These are phyloP conservation scores for Cordyceps tenuipes DNA, from an alignment of 2,329 filamentous ascomycete species.

Conservation along the genomic window DNA sequence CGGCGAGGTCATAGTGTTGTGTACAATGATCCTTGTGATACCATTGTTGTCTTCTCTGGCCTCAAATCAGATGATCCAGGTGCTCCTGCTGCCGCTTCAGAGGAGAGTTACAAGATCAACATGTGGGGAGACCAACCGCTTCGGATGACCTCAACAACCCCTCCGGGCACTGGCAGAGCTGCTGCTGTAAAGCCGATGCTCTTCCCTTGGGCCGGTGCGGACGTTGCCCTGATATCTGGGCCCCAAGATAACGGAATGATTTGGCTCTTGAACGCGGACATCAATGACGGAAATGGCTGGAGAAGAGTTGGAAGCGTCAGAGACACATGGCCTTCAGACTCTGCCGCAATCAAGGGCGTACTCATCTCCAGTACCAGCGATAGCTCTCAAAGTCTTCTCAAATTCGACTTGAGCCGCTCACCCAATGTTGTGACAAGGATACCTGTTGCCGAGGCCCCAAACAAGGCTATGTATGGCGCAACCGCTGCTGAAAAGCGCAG, in stretches of 20 bases:
- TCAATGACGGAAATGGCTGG: neutral
- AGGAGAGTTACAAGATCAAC: slow-evolving; percentile 67
- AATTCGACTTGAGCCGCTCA: slow-evolving; percentile 64
- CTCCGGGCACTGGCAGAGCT: slow-evolving; percentile 35
- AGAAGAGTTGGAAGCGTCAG: neutral
- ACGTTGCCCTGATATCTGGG: slow-evolving; percentile 70
- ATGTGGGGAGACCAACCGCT: slow-evolving; percentile 48
- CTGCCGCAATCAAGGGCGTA: slow-evolving; percentile 48
- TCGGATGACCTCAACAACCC: slow-evolving; percentile 48
- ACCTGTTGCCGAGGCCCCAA: neutral
- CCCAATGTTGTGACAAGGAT: slow-evolving; percentile 47
- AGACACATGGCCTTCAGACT: slow-evolving; percentile 36
- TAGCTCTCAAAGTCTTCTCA: slow-evolving; percentile 67
- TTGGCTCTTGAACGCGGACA: neutral
- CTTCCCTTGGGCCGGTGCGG: slow-evolving; percentile 57
- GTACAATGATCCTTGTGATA: slow-evolving; percentile 62
- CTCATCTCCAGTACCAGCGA: slow-evolving; percentile 61
- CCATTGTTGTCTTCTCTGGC: slow-evolving; percentile 76
- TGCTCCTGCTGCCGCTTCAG: slow-evolving; percentile 48
- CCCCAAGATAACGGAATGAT: slow-evolving; percentile 22
- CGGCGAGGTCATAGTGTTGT: slow-evolving; percentile 66
- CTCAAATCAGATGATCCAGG: slow-evolving; percentile 49
- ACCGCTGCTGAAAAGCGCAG: slow-evolving; percentile 20
- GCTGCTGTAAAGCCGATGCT: slow-evolving; percentile 53
- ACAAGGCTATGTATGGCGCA: neutral